Evolutionary conservation across 805 yeast species (phyloP).

Genomic region (Cephaloascus albidus): DNA sequence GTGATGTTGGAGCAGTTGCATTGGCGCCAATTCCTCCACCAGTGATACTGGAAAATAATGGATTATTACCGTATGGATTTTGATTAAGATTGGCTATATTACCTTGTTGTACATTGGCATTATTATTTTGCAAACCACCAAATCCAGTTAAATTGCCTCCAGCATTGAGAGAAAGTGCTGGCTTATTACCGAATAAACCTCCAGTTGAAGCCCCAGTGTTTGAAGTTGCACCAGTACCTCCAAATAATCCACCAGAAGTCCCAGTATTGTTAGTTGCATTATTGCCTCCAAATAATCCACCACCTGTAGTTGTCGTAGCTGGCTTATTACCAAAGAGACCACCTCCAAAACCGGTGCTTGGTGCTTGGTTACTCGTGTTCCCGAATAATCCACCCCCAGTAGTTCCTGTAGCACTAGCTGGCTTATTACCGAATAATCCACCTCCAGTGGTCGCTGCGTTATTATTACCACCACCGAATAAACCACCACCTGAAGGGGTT

Average conservation of each 20-base stretch:
- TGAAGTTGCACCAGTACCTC: constrained; percentile 9
- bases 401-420: constrained; percentile 6
- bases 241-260: constrained; percentile 29
- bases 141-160: constrained; percentile 12
- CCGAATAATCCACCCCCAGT: constrained; percentile 24
- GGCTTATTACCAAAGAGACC: constrained; percentile 3
- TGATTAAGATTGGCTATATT: constrained; percentile 25
- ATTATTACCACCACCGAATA: constrained; percentile 11
- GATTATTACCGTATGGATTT: constrained; percentile 76
- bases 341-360: constrained; percentile 6
- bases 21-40: constrained; percentile 5
- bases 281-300: constrained; percentile 32
- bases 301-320: constrained; percentile 12
- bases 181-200: constrained; percentile 32
- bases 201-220: constrained; percentile 23
- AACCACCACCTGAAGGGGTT: constrained; percentile 11
- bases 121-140: constrained; percentile 16
- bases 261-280: constrained; percentile 13
- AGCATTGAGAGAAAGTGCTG: constrained; percentile 11
- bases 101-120: constrained; percentile 5
- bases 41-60: constrained; percentile 45
- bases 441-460: constrained; percentile 8
- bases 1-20: constrained; percentile 2
- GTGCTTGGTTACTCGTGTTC: constrained; percentile 12
- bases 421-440: constrained; percentile 15